Base-by-base conservation (phyloP, 2,329 filamentous ascomycete genomes). In the Coleophoma eucalyptorum region DNA sequence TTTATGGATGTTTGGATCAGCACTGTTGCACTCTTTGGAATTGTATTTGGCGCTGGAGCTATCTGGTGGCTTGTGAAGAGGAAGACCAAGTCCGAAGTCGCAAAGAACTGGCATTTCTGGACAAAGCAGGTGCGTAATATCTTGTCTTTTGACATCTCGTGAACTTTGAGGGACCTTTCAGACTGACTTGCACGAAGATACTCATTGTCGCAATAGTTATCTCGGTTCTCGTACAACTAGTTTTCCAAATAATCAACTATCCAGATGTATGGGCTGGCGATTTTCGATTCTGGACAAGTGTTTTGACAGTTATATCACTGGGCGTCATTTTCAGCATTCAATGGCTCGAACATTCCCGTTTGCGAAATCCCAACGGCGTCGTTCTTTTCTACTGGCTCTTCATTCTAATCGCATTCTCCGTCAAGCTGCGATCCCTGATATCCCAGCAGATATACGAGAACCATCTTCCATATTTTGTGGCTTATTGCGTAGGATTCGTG, bases 1-100 rank as follows among this genome's bases (percentile, higher is more conserved):
- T 99, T 99, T 67, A 84, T 97, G 62, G 95, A 99, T 67, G 82
- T 96, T 19, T 92, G 90, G 83, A 82, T 97, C 52, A 83, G 88
- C 33, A 72, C 79, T 2, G 89, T 96, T 26, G 89, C 90, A 8
- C 78, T 77, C 13, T 95, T 87, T 72, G 92, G 93, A 15, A 76
- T 97, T 20, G 50, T 97, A 20, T 79, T 86, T 56, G 94, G 94
- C 51, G 78, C 84, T 7, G 77, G 84, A 43, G 90, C 93, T 31
- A 72, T 96, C 40, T 93, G 86, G 83, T 89, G 89, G 75, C 75
- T 97, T 48, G 68, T 91, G 50, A 83, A 78, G 59, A 88, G 82
- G 69, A 86, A 84, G 64, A 78, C 81, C 48, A 76, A 84, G 35
- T 77, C 83, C 48, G 79, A 81, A 1, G 81, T 93, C 16, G 74